Evolutionary conservation across 768 basidiomycete species (phyloP).

Genomic region (Galerina sulciceps): DNA sequence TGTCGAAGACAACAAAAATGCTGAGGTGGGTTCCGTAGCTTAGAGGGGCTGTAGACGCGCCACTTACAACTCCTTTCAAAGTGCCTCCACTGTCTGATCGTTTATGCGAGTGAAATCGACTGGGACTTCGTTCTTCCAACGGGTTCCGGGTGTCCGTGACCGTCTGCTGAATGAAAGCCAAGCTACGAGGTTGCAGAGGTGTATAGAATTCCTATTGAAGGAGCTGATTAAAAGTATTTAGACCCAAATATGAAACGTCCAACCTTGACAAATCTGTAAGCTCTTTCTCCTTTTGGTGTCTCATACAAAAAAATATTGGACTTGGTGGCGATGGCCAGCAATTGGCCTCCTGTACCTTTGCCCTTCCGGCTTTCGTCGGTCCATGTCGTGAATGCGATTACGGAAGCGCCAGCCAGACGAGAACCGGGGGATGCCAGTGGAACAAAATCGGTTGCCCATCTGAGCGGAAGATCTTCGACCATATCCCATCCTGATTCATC

Average conservation of each 20-base stretch:
- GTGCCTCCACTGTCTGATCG: conserved; percentile 46
- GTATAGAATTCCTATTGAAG: conserved; percentile 80
- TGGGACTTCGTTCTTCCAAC: conserved; percentile 30
- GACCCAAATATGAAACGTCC: conserved; percentile 9
- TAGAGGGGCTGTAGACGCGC: conserved; percentile 34
- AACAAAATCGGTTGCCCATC: conserved; percentile 89
- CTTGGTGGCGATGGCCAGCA: conserved; percentile 80
- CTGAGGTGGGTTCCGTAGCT: conserved; percentile 74
- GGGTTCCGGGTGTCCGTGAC: conserved; percentile 52
- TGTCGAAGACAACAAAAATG: conserved; percentile 86
- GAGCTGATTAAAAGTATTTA: conserved; percentile 2
- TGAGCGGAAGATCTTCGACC: conserved; percentile 47
- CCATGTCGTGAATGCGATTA: conserved; percentile 74
- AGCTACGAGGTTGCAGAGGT: conserved; percentile 65
- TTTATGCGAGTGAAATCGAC: conserved; percentile 38
- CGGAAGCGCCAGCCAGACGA: conserved; percentile 58
- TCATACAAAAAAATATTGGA: conserved; percentile 76
- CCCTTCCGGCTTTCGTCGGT: conserved; percentile 54
- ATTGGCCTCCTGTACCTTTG: conserved; percentile 46
- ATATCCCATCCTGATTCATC: conserved; percentile 71
- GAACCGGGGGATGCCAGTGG: conserved; percentile 74
- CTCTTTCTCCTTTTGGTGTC: conserved; percentile 80
- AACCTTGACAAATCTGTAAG: conserved; percentile 84
- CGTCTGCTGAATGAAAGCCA: conserved; percentile 74
- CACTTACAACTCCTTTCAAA: conserved; percentile 34